A percentile compares a stretch with the other conserved stretches of the same genome.
Evolutionary conservation across 495 filamentous ascomycete species (phyloP).

Genomic region (Aspergillus bertholletiae): DNA sequence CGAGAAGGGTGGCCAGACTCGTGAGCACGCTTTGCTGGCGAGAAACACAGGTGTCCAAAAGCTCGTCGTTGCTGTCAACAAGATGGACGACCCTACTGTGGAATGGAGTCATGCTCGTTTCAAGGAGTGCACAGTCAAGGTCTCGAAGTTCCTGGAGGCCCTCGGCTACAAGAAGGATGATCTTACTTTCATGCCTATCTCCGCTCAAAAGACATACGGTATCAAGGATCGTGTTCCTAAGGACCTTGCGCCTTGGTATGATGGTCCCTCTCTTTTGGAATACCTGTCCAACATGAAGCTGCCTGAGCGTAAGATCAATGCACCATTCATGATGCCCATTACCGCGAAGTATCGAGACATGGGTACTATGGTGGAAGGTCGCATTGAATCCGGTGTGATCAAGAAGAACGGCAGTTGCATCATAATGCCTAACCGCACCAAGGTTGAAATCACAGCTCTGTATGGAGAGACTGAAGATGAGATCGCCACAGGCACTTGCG

Average conservation of each 20-base stretch:
- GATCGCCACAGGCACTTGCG: constrained; percentile 70
- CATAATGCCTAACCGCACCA: constrained; percentile 93
- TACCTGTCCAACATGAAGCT: constrained; percentile 88
- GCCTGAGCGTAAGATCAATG: constrained; percentile 92
- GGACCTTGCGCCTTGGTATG: constrained; percentile 75
- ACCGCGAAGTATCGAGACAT: constrained; percentile 94
- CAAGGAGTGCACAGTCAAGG: constrained; percentile 87
- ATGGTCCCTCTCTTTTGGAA: constrained; percentile 91
- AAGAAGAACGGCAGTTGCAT: constrained; percentile 78
- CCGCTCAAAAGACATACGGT: constrained; percentile 76
- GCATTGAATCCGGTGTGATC: constrained; percentile 89
- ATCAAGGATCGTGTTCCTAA: constrained; percentile 86
- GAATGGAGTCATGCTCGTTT: constrained; percentile 92
- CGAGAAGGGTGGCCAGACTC: constrained; percentile 95
- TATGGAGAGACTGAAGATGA: constrained; percentile 98
- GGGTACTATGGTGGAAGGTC: constrained; percentile 96
- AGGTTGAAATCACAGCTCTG: constrained; percentile 72
- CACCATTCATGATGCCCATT: constrained; percentile 99
- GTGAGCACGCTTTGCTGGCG: constrained; percentile 94
- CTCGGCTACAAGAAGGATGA: constrained; percentile 95
- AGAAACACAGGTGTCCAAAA: constrained; percentile 98
- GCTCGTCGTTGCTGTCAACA: constrained; percentile 91
- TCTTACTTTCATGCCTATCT: constrained; percentile 93
- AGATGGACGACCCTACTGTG: constrained; percentile 96
- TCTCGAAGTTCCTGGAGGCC: constrained; percentile 79